Evolutionary conservation across 768 basidiomycete species (phyloP), one percentile per base, ranked within the genome.

Genomic region (Cubamyces sp.): DNA sequence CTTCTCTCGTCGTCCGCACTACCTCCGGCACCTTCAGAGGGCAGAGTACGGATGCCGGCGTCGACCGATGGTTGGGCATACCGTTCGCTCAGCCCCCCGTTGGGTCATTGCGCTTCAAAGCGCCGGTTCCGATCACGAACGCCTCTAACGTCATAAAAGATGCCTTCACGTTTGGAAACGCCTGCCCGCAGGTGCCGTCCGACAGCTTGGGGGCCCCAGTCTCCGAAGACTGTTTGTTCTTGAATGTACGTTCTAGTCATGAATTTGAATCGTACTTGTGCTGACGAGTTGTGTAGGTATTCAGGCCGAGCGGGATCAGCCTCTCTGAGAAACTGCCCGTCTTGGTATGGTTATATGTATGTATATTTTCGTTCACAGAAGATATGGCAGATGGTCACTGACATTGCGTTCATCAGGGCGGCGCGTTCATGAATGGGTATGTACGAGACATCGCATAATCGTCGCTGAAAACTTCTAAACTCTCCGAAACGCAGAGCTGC

Each of bases 31-130:
- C 21, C 26, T 69, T 69, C 59, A 57, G 39, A 49, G 68, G 63
- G 5, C 26, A 50, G 16, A 23, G 39, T 7, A 25, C 51, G 6
- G 15, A 40, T 8, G 79, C 79, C 56, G 80, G 78, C 5, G 76
- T 78, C 14, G 81, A 86, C 9, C 62, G 76, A 65, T 87, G 84
- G 81, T 75, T 85, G 18, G 85, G 85, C 3, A 79, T 88, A 41
- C 86, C 81, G 0, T 88, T 77, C 60, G 86, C 84, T 12, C 72
- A 79, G 62, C 77, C 85, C 1, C 87, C 87, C 0, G 66, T 83
- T 1, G 85, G 84, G 1, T 48, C 68, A 3, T 75, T 86, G 30
- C 79, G 87, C 5, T 86, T 87, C 73, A 82, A 81, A 64, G 79
- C 81, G 1, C 84, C 87, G 2, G 74, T 79, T 0, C 71, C 74